Evolutionary conservation across 139 green algal species (phyloP), one percentile per base, ranked within the genome.

Genomic region (Asterochloris erici): DNA sequence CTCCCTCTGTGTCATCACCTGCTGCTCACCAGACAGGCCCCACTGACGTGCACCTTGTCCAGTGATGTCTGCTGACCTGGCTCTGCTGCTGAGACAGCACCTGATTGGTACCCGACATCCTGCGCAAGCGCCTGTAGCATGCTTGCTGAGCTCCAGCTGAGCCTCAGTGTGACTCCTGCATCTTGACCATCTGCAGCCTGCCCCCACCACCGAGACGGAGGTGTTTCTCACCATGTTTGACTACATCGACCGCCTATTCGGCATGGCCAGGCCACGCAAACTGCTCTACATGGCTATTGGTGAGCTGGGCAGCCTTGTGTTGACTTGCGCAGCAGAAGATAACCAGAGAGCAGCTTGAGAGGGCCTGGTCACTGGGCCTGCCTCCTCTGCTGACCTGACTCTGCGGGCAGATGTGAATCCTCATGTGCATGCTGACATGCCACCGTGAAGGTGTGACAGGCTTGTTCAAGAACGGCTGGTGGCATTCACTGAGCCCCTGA

Each of bases 151-250:
- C 17, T 28, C 29, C 24, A 71, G n/a, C 10, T 54, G 24, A 73
- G n/a, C 60, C 54, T 70, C 21, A 62, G 21, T 10, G 47, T 47
- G 54, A 14, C 16, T 17, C 60, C 23, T 69, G 12, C 60, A 26
- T 14, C 38, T 26, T 74, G 16, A 77, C 19, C 16, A 76, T 63
- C 63, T 79, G 77, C 88, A 94, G 90, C 90, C 94, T 24, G 87
- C 96, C 0, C 96, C 96, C 69, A 98, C 93, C 68, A 99, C 96
- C 47, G 93, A 98, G 91, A 85, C 87, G 19, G 96, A 99, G 92
- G 95, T 99, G n/a, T 99, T 99, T 85, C 74, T 94, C 64, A 90
- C 90, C 85, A 99, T 99, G 79, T 99, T 99, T 90, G 97, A 98
- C 82, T 99, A 99, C 93, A 99, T 99, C 81, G 97, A 99, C 90